phyloP scores from a whole-genome alignment of 1,139 yeast species.

The Taphrina flavorubra region DNA sequence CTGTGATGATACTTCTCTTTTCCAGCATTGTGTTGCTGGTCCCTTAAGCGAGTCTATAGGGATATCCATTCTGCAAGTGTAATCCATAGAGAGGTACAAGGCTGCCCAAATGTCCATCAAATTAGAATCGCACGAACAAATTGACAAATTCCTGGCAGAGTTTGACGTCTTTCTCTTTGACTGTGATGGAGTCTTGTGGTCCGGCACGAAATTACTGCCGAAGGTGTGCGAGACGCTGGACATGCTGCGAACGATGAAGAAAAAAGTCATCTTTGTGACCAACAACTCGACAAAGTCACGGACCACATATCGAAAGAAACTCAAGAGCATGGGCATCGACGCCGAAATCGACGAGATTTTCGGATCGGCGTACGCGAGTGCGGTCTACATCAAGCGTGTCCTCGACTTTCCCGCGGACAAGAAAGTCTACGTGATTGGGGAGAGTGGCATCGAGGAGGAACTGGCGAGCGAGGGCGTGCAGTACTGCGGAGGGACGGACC shows the following conservation, averaged over 20 bases:
- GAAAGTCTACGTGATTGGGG: conserved; percentile 88
- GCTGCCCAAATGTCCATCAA: conserved; percentile 10
- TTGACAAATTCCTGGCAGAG: conserved; percentile 56
- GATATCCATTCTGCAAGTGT: too few relatives aligned
- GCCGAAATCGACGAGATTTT: conserved; percentile 67
- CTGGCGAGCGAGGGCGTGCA: conserved; percentile 68
- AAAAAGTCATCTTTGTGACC: conserved; percentile 84
- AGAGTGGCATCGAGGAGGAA: conserved; percentile 78
- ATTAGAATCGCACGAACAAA: conserved; percentile 27
- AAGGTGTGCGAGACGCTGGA: conserved; percentile 70
- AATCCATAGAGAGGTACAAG: background rate
- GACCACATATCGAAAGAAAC: conserved; percentile 73
- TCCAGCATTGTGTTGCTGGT: too few relatives aligned
- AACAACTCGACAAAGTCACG: conserved; percentile 94
- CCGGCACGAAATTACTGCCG: conserved; percentile 76
- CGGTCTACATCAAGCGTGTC: conserved; percentile 80
- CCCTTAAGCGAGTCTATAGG: too few relatives aligned
- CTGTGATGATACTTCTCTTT: too few relatives aligned
- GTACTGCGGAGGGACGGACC: conserved; percentile 75
- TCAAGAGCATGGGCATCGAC: conserved; percentile 71
- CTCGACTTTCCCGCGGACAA: conserved; percentile 70
- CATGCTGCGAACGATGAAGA: conserved; percentile 60
- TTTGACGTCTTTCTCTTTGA: conserved; percentile 88
- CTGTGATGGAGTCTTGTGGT: conserved; percentile 92
- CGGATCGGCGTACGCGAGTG: conserved; percentile 90